These are phyloP conservation scores for Hygrophoropsis aurantiaca DNA, from an alignment of 768 basidiomycete genomes.

Conservation along the genomic window DNA sequence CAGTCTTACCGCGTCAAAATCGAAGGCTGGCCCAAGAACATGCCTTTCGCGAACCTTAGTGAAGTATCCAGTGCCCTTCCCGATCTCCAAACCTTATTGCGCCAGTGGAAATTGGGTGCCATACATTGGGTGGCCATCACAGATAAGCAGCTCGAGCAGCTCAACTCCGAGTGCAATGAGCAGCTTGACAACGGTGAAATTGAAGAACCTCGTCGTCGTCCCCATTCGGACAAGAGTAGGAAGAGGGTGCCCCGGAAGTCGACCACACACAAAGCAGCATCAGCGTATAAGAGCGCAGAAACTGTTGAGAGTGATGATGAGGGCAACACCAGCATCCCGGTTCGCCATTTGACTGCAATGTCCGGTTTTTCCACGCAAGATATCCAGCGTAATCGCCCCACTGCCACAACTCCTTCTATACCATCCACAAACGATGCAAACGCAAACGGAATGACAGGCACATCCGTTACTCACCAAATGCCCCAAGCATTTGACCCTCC, in stretches of 20 bases:
- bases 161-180: neutral
- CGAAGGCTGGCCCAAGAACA: conserved; percentile 2
- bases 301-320: neutral
- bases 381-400: no score
- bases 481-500: no score
- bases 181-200: conserved; percentile 1
- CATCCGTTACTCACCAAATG: no score
- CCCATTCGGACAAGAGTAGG: conserved; percentile 1
- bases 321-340: no score
- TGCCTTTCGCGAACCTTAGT: conserved; percentile 4
- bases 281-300: neutral
- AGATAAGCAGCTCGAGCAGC: neutral
- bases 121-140: neutral
- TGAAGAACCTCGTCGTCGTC: neutral
- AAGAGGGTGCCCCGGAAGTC: neutral
- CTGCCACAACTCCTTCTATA: no score
- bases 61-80: neutral
- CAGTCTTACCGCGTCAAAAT: neutral
- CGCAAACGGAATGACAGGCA: no score
- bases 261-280: neutral
- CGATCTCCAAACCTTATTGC: neutral
- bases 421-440: no score
- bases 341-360: no score
- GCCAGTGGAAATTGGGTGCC: neutral
- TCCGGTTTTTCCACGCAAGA: no score